These are phyloP conservation scores for Rhodosporidiobolus sp. DNA, from an alignment of 768 basidiomycete species.

Conservation along the genomic window DNA sequence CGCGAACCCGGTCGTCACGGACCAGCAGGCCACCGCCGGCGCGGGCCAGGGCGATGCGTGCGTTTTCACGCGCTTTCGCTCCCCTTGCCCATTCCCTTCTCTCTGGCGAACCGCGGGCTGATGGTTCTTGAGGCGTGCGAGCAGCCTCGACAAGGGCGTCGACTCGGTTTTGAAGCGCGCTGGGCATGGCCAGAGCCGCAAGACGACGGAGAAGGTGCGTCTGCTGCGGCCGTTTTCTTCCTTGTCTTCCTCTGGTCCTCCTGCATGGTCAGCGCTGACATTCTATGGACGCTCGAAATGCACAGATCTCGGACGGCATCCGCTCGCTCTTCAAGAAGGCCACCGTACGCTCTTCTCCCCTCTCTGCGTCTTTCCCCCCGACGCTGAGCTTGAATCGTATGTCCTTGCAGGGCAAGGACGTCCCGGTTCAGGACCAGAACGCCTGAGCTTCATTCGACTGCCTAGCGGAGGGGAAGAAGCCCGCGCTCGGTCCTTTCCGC, in stretches of 20 bases:
- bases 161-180: neutral
- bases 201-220: constrained; percentile 34
- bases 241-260: neutral
- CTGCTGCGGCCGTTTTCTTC: too few species aligned
- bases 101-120: too few species aligned
- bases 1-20: neutral
- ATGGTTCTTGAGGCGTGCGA: too few species aligned
- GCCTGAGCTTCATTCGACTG: neutral
- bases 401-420: constrained; percentile 27
- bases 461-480: too few species aligned
- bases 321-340: constrained; percentile 30
- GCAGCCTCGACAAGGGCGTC: constrained; percentile 38
- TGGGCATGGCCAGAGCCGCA: constrained; percentile 15
- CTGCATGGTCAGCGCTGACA: neutral
- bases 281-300: neutral
- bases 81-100: neutral
- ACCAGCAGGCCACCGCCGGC: neutral
- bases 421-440: constrained; percentile 27
- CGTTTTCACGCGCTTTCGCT: neutral
- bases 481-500: too few species aligned
- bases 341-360: neutral
- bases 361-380: too few species aligned
- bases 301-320: constrained; percentile 34
- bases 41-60: neutral
- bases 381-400: too few species aligned